Percentiles rank a stretch among this genome's conserved stretches.
phyloP scores from a whole-genome alignment of 257 asterid species.

The Capsicum baccatum region DNA sequence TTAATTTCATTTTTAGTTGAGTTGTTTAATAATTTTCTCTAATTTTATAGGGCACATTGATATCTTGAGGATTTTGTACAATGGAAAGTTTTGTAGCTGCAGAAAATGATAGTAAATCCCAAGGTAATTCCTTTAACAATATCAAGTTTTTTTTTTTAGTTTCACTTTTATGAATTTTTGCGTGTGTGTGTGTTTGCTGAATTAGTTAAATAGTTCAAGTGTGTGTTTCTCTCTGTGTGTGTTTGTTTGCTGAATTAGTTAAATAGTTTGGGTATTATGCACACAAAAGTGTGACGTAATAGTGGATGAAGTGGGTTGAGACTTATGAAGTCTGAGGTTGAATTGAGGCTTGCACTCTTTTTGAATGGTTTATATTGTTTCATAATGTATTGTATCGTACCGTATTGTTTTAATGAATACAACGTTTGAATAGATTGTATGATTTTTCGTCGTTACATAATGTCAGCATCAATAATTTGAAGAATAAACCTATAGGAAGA shows the following conservation, averaged over 20 bases:
- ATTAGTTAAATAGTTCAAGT: too few relatives aligned
- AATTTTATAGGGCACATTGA: not conserved
- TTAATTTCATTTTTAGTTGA: not conserved
- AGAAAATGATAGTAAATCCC: not conserved
- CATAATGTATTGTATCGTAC: too few relatives aligned
- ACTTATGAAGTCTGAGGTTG: too few relatives aligned
- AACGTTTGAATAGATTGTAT: too few relatives aligned
- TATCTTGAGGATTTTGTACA: not conserved
- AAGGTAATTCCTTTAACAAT: not conserved
- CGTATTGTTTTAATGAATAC: too few relatives aligned
- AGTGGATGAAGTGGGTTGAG: not conserved
- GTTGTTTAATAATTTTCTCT: not conserved
- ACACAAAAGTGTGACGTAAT: not conserved
- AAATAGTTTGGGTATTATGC: not conserved
- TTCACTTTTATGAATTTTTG: not conserved
- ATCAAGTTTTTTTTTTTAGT: not conserved
- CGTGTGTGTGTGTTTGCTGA: not conserved
- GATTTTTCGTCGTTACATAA: too few relatives aligned
- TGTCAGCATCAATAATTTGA: too few relatives aligned
- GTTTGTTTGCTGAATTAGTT: too few relatives aligned
- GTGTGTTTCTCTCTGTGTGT: too few relatives aligned
- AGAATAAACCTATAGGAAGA: too few relatives aligned
- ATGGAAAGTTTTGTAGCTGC: slow-evolving; percentile 21
- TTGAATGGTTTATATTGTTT: too few relatives aligned
- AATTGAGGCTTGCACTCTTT: too few relatives aligned